Evolutionary conservation across 768 basidiomycete genomes (phyloP).

Genomic region (Amanita brunnescens): DNA sequence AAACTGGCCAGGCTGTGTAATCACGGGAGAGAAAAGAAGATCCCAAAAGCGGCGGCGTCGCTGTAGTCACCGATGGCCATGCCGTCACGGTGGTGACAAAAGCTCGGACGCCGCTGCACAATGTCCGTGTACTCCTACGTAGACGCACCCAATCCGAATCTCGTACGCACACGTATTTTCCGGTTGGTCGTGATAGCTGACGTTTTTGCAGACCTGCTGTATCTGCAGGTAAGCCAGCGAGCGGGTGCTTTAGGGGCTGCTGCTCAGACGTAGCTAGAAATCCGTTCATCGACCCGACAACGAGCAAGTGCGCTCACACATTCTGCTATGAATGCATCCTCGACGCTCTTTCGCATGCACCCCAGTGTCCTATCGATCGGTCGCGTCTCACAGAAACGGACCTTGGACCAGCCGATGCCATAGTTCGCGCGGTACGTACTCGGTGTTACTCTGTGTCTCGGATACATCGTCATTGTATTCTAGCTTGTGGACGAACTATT

Average conservation of each 20-base stretch:
- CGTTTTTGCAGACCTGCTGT: slow-evolving; percentile 53
- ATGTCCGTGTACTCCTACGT: slow-evolving; percentile 48
- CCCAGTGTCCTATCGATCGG: slow-evolving; percentile 81
- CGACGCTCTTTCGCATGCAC: slow-evolving; percentile 56
- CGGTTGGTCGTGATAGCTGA: background rate
- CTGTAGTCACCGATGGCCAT: too few species aligned
- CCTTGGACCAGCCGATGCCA: slow-evolving; percentile 58
- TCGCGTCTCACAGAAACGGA: slow-evolving; percentile 52
- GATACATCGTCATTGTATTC: slow-evolving; percentile 3
- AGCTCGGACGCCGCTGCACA: background rate
- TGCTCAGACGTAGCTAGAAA: slow-evolving; percentile 26
- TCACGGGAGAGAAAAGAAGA: too few species aligned
- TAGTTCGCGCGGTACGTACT: slow-evolving; percentile 63
- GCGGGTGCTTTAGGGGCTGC: background rate
- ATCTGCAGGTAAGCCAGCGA: slow-evolving; percentile 51
- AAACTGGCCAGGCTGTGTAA: too few species aligned
- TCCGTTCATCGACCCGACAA: slow-evolving; percentile 75
- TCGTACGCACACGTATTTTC: slow-evolving; percentile 35
- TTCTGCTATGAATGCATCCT: slow-evolving; percentile 80
- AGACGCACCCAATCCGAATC: slow-evolving; percentile 54
- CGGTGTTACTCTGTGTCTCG: background rate
- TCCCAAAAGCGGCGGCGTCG: too few species aligned
- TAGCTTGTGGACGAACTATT: slow-evolving; percentile 79
- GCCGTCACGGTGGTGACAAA: background rate
- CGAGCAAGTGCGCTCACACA: slow-evolving; percentile 71